A percentile compares a stretch with the other conserved stretches of the same genome.
These are phyloP conservation scores for Torulaspora microellipsoides DNA, from an alignment of 805 yeast species.

Conservation along the genomic window DNA sequence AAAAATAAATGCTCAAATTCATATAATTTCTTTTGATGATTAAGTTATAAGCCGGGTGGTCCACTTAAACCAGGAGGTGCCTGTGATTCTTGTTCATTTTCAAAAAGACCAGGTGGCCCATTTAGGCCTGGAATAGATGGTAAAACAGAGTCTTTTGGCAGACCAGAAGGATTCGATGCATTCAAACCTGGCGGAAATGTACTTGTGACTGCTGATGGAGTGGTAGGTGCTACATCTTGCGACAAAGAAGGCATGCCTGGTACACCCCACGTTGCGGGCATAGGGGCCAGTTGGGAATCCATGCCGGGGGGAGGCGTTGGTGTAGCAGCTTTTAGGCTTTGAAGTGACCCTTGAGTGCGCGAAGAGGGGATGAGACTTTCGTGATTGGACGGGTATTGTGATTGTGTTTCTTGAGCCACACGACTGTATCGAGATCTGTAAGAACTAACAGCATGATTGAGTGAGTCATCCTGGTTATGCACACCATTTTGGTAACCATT, in stretches of 20 bases:
- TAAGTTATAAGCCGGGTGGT: constrained; percentile 29
- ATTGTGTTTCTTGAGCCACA: constrained; percentile 2
- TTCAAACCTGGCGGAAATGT: constrained; percentile 6
- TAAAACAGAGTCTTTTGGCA: constrained; percentile 3
- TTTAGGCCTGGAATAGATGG: constrained; percentile 28
- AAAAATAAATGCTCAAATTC: constrained; percentile 7
- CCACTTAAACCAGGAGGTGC: constrained; percentile 28
- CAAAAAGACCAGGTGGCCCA: constrained; percentile 25
- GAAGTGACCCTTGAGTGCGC: background rate
- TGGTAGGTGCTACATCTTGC: background rate
- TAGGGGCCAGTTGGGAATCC: constrained; percentile 1
- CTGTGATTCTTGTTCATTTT: constrained; percentile 11
- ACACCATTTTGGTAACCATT: background rate
- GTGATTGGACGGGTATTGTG: background rate
- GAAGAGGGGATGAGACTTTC: background rate
- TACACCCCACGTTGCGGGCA: constrained; percentile 2
- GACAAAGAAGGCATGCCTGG: constrained; percentile 11
- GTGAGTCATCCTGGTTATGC: background rate
- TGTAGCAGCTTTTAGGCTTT: background rate
- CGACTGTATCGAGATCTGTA: constrained; percentile 16
- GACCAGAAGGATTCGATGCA: background rate
- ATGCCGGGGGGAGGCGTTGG: constrained; percentile 7
- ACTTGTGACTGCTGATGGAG: background rate
- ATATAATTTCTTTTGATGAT: constrained; percentile 12
- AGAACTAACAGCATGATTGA: constrained; percentile 2